Percentiles rank a stretch among this genome's conserved stretches.
Conservation (phyloP, 306 rosid genomes). For the Echinosophora koreensis region DNA sequence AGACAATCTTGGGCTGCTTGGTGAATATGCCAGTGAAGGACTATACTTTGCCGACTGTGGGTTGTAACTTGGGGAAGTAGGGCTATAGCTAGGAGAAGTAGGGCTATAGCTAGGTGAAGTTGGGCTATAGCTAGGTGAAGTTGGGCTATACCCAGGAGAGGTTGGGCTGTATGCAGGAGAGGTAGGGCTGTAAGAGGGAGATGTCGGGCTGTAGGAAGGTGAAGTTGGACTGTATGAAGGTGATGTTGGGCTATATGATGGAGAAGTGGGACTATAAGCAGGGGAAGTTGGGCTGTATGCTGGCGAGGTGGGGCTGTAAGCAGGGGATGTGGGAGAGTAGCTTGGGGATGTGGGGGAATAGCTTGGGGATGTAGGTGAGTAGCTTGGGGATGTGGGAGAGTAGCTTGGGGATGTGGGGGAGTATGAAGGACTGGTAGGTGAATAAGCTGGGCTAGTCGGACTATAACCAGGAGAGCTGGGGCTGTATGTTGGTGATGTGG, state of each 20-base stretch:
- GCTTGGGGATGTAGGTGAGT: conserved; percentile 90
- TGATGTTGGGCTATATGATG: conserved; percentile 69
- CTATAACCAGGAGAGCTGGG: conserved; percentile 98
- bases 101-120: conserved; percentile 81
- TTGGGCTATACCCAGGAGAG: conserved; percentile 65
- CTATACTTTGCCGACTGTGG: conserved; percentile 97
- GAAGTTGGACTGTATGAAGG: conserved; percentile 91
- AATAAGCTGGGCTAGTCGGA: conserved; percentile 98
- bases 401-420: conserved; percentile 57
- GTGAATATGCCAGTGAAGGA: conserved; percentile 93
- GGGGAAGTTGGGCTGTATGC: conserved; percentile 87
- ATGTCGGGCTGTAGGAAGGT: conserved; percentile 81
- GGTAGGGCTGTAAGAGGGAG: conserved; percentile 83
- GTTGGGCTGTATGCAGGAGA: conserved; percentile 83
- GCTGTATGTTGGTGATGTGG: conserved; percentile 95
- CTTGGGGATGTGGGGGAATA: conserved; percentile 81
- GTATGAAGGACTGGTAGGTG: conserved; percentile 76
- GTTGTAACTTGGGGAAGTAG: conserved; percentile 92
- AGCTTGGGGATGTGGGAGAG: conserved; percentile 86
- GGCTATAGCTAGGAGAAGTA: conserved; percentile 72
- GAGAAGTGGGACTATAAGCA: conserved; percentile 79
- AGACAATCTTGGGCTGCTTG: conserved; percentile 93
- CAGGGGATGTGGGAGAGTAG: conserved; percentile 69
- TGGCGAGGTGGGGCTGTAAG: conserved; percentile 75
- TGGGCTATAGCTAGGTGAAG: conserved; percentile 81